Base-by-base conservation (phyloP, 768 basidiomycete genomes). In the Dacryopinax primogenitus region DNA sequence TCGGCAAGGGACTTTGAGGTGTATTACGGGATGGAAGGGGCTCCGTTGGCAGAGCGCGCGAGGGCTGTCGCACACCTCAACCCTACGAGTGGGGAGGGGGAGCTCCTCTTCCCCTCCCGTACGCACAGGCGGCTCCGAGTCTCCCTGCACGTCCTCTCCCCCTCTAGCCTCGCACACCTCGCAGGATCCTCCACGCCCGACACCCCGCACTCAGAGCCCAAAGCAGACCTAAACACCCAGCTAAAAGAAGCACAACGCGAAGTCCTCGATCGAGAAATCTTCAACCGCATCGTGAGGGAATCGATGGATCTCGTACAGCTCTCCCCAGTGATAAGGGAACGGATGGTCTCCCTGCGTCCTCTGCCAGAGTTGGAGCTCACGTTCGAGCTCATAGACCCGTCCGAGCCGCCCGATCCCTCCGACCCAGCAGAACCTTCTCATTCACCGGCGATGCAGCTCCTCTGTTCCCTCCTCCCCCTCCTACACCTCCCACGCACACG, bases 401-500 rank as follows among this genome's bases (percentile, higher is more conserved):
- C 26, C 51, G 51, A 58, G 26, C 13, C 51, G 6, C 51, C 51
- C 26, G 13, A 11, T 4, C 26, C 51, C 7, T 7, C 51, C 9
- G 51, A 11, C 3, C 4, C 11, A 30, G 51, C 26, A 23, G 26
- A 6, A 58, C 26, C 11, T n/a, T n/a, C 12, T 6, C 30, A 58
- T 15, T 58, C 51, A 18, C 51, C 51, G 11, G 51, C 51, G 13
- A 21, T 58, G 26, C 51, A 58, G 51, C 51, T 58, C 26, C 51
- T 58, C 51, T 7, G 4, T 30, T 11, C 51, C 4, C 51, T 58
- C 51, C 51, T 58, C 51, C 51, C 51, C 13, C 51, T 58, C 13
- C 51, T 58, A 30, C 51, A 58, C 51, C 51, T 58, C 26, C 51
- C 51, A 6, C 51, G 51, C 51, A 58, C 51, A 15, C 51, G 51